Conservation (phyloP, 306 rosid genomes). For the Castanea sativa region DNA sequence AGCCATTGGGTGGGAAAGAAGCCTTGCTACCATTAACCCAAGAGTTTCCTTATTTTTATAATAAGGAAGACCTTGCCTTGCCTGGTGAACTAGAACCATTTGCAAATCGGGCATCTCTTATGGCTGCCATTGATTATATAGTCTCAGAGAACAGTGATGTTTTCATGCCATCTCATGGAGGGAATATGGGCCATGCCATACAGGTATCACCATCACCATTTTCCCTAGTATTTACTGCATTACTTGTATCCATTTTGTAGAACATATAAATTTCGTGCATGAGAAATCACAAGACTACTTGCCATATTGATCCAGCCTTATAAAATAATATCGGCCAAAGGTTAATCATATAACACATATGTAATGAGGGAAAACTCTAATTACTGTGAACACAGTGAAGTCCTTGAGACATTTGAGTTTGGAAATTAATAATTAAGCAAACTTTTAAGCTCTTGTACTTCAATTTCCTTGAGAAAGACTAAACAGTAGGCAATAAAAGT, state of each 20-base stretch:
- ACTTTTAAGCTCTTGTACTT: neutral
- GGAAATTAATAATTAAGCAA: neutral
- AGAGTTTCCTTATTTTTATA: constrained; percentile 68
- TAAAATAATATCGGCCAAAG: neutral
- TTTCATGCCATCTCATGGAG: constrained; percentile 99
- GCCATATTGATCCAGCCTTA: neutral
- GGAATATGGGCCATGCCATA: constrained; percentile 95
- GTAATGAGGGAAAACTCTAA: neutral
- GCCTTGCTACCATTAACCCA: constrained; percentile 66
- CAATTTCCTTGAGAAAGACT: neutral
- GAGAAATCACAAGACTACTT: neutral
- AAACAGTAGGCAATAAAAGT: neutral
- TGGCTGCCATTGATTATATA: constrained; percentile 96
- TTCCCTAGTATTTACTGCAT: neutral
- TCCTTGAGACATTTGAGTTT: neutral
- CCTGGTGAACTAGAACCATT: constrained; percentile 75
- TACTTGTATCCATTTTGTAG: neutral
- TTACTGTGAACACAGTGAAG: neutral
- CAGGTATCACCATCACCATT: constrained; percentile 51
- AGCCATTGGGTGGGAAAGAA: constrained; percentile 88
- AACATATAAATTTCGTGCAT: neutral
- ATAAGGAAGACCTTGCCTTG: constrained; percentile 78
- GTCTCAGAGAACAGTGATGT: constrained; percentile 86
- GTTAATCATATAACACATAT: neutral
- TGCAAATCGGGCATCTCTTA: constrained; percentile 65